Base-by-base conservation (phyloP, 345 rosid species). In the Camelina neglecta region DNA sequence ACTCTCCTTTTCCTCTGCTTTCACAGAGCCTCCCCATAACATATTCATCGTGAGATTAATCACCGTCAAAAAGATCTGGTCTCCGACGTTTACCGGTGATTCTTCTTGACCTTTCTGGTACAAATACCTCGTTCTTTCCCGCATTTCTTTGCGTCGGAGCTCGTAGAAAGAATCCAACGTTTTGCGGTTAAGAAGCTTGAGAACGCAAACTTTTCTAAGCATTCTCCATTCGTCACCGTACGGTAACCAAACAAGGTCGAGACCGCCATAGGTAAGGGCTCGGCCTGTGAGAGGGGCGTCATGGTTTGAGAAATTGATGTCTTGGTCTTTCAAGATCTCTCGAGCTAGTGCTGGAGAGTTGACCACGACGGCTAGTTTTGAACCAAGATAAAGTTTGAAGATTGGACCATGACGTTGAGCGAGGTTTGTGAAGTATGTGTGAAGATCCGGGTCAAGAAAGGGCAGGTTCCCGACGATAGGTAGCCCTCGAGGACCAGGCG, bases 11-110 rank as follows among this genome's bases (percentile, higher is more conserved):
- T 80, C 61, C 18, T 75, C 75, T n/a, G 83, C 83, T 58, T 69
- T 26, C 48, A 82, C 72, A 6, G 84, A 74, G 4, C 77, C 86
- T 6, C 91, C 91, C 88, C 88, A 87, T 51, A 81, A 20, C 91
- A 83, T 85, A 71, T 68, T 79, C 35, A 76, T 79, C 33, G 79
- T 48, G 16, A 75, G 72, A 53, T 81, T 81, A 31, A 81, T 60
- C 50, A 49, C 67, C 26, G 81, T 77, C 41, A 69, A 41, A 38
- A 81, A 83, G 50, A 72, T 6, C 26, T 74, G 81, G 10, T 86
- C 84, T 10, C 87, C 83, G 0, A 82, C 45, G n/a, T 81, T 73
- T 11, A 84, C 79, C 2, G 77, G 54, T 6, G 67, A 67, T 16
- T 77, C 74, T 6, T 63, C 12, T 45, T 20, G 49, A 2, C 53